Percentiles rank a stretch among this genome's conserved stretches.
Evolutionary conservation across 768 basidiomycete genomes (phyloP).

Genomic region (Suillus alpinus): DNA sequence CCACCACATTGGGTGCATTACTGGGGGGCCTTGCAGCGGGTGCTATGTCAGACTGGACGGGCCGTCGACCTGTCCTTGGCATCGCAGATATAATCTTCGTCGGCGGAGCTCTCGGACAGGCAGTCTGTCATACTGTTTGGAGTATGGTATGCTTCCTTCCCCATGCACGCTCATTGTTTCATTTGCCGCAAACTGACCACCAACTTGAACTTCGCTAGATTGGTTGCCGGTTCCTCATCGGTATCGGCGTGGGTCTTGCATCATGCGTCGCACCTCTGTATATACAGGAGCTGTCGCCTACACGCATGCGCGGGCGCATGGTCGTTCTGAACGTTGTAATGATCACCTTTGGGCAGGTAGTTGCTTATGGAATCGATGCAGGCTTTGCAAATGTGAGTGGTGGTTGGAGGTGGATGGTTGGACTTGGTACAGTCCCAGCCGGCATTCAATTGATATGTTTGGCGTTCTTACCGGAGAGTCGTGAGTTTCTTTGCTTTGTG

Average conservation of each 20-base stretch:
- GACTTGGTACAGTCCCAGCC: constrained; percentile 68
- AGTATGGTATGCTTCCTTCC: constrained; percentile 50
- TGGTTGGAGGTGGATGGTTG: constrained; percentile 88
- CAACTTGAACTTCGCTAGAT: constrained; percentile 38
- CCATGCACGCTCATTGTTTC: background rate
- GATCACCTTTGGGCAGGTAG: constrained; percentile 79
- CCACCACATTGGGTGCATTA: constrained; percentile 76
- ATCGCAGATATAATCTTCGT: constrained; percentile 75
- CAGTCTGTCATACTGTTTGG: constrained; percentile 66
- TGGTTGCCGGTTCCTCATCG: constrained; percentile 71
- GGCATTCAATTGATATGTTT: constrained; percentile 59
- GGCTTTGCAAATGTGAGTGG: constrained; percentile 54
- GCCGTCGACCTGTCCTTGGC: constrained; percentile 60
- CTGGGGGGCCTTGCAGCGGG: constrained; percentile 73
- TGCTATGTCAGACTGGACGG: constrained; percentile 66
- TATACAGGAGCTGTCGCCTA: constrained; percentile 81
- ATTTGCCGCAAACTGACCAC: background rate
- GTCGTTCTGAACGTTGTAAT: constrained; percentile 81
- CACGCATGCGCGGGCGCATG: constrained; percentile 69
- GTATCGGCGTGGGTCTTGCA: constrained; percentile 71
- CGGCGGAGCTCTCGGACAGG: constrained; percentile 68
- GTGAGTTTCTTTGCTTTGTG: constrained; percentile 40
- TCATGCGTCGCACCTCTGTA: constrained; percentile 79
- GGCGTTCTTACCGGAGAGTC: constrained; percentile 74
- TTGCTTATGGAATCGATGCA: constrained; percentile 73